These are phyloP conservation scores for Schizosaccharomyces osmophilus DNA, from an alignment of 805 yeast genomes.

Conservation along the genomic window DNA sequence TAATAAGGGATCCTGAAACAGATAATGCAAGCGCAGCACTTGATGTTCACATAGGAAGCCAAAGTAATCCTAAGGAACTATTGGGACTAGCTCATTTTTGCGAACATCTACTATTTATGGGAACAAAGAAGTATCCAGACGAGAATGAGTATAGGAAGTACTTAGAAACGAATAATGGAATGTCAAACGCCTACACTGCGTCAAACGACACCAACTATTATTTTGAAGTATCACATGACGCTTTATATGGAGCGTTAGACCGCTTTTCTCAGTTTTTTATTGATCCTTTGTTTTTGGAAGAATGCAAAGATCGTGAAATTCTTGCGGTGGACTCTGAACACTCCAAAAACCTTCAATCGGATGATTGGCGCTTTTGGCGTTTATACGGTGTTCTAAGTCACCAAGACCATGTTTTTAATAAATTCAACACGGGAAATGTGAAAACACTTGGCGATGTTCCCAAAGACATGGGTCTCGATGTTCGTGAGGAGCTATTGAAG, in stretches of 20 bases:
- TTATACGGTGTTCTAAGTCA: conserved; percentile 53
- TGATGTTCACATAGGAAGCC: conserved; percentile 59
- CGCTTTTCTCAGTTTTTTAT: conserved; percentile 84
- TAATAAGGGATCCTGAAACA: conserved; percentile 53
- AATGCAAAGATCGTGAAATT: conserved; percentile 76
- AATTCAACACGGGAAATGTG: conserved; percentile 75
- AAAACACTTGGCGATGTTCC: conserved; percentile 53
- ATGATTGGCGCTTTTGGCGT: conserved; percentile 71
- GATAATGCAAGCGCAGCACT: conserved; percentile 44
- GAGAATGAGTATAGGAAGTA: conserved; percentile 55
- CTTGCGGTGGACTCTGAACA: conserved; percentile 90
- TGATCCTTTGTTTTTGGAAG: conserved; percentile 44
- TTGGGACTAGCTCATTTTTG: conserved; percentile 79
- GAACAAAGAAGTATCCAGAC: conserved; percentile 48
- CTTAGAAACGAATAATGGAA: conserved; percentile 64
- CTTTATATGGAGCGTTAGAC: conserved; percentile 69
- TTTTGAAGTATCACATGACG: conserved; percentile 57
- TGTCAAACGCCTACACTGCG: conserved; percentile 79
- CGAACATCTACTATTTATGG: conserved; percentile 67
- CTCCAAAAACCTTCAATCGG: conserved; percentile 78
- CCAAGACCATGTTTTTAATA: conserved; percentile 56
- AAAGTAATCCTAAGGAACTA: conserved; percentile 42
- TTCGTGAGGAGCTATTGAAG: conserved; percentile 55
- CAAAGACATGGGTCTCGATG: conserved; percentile 32
- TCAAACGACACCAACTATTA: conserved; percentile 72